These are phyloP conservation scores for Clavispora phyllophila DNA, from an alignment of 805 yeast genomes.

Conservation along the genomic window DNA sequence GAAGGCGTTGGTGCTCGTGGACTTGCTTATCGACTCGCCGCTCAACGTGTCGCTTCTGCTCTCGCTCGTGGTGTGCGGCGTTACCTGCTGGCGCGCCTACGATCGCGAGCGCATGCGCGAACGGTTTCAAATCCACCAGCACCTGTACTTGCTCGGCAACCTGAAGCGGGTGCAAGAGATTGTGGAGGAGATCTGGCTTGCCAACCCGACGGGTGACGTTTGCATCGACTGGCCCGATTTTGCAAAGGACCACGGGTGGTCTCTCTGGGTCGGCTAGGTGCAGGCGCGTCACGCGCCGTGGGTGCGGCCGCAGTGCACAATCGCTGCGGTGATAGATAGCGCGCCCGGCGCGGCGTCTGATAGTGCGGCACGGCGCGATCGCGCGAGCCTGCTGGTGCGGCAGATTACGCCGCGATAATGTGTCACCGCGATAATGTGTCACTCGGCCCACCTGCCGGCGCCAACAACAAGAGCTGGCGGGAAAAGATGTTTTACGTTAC, in stretches of 20 bases:
- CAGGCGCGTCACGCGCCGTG: too few species aligned
- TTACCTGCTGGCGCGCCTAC: conserved; percentile 21
- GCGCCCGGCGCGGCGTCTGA: too few species aligned
- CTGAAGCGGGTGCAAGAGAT: conserved; percentile 16
- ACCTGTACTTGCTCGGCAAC: conserved; percentile 15
- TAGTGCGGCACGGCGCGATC: too few species aligned
- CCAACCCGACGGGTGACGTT: conserved; percentile 11
- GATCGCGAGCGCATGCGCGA: conserved; percentile 19
- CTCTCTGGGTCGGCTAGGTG: conserved; percentile 13
- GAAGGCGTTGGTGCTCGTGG: conserved; percentile 9
- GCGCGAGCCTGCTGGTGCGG: too few species aligned
- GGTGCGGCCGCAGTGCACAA: too few species aligned
- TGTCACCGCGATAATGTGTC: too few species aligned
- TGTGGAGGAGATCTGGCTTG: conserved; percentile 13
- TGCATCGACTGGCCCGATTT: conserved; percentile 17
- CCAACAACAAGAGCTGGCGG: too few species aligned
- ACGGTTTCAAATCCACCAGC: conserved; percentile 20
- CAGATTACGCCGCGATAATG: too few species aligned
- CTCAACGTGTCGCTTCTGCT: conserved; percentile 14
- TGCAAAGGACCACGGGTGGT: conserved; percentile 13
- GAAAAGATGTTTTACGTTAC: too few species aligned
- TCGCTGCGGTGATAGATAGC: too few species aligned
- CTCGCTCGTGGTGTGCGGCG: conserved; percentile 26
- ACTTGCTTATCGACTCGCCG: conserved; percentile 7
- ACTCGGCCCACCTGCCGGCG: too few species aligned